phyloP scores from a whole-genome alignment of 2,329 filamentous ascomycete genomes.

The Exophiala spinifera region DNA sequence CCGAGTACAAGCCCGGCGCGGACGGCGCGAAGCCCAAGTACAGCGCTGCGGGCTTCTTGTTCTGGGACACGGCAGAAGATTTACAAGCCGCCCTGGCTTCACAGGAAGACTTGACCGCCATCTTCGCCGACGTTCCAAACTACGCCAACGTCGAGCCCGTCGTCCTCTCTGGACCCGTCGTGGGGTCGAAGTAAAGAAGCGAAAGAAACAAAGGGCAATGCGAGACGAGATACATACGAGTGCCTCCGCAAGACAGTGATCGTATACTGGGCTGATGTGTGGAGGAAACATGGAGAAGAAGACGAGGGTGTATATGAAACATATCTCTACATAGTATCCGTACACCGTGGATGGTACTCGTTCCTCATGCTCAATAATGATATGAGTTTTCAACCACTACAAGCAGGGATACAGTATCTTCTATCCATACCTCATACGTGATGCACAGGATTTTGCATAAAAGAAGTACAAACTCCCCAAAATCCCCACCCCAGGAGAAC shows the following conservation, averaged over 20 bases:
- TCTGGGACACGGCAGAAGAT: slow-evolving; percentile 21
- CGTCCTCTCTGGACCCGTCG: slow-evolving; percentile 13
- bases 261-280: no score
- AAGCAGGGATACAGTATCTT: no score
- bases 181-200: slow-evolving; percentile 5
- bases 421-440: no score
- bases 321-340: no score
- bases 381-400: no score
- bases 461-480: neutral
- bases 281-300: no score
- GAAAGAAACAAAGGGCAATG: neutral
- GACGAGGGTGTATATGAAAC: no score
- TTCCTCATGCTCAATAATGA: no score
- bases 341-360: no score
- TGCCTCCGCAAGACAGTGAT: no score
- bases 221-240: no score
- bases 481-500: neutral
- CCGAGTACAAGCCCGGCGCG: slow-evolving; percentile 14
- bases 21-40: slow-evolving; percentile 19
- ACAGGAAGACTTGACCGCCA: slow-evolving; percentile 7
- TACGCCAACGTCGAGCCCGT: slow-evolving; percentile 20
- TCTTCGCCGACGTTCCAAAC: slow-evolving; percentile 22
- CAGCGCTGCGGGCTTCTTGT: slow-evolving; percentile 9
- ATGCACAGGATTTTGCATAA: neutral
- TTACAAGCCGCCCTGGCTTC: slow-evolving; percentile 9